Base-by-base conservation (phyloP, 2,329 filamentous ascomycete species). In the Shiraia sp. region DNA sequence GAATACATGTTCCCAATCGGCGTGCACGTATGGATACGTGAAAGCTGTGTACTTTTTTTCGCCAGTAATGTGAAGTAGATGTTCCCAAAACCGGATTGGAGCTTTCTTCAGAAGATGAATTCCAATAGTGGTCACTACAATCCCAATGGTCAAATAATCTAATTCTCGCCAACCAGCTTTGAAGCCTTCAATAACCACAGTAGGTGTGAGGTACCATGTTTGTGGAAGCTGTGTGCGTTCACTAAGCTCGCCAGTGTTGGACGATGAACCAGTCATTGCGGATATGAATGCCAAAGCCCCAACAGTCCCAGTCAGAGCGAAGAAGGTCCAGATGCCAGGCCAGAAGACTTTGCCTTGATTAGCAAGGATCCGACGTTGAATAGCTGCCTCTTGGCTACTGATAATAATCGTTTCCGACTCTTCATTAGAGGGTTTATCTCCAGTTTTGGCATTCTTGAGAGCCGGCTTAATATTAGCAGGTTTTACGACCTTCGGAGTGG, bases 111-210 rank as follows among this genome's bases (percentile, higher is more conserved):
- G 35, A 3, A 49, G 31, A 6, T 48, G 41, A 3, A 52, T 35
- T 3, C 31, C 44, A 24, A 49, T 14, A 23, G 27, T 41, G 10
- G 35, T 36, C 13, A 41, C 17, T 4, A 47, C 33, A 12, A 51
- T 41, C 10, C 50, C 42, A 12, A 53, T 47, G 2, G 50, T 53
- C n/a, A 51, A 34, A 4, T 31, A 40, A 27, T 54, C 51, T n/a
- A 49, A 36, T 15, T 54, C 48, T 2, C 40, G 27, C 48, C 48
- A 54, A 17, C 36, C 43, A 29, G 43, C 36, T 28, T 39, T 45
- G 16, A 46, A 15, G 10, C 48, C 51, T 16, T 51, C 43, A 16
- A 17, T 32, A 10, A 49, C 17, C 6, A 51, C 29, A 6, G 32
- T 40, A 6, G 48, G 48, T 4, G 43, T 51, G 10, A 54, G 32